Evolutionary conservation across 2,329 filamentous ascomycete genomes (phyloP), one percentile per base, ranked within the genome.

Genomic region (Beauveria bassiana): DNA sequence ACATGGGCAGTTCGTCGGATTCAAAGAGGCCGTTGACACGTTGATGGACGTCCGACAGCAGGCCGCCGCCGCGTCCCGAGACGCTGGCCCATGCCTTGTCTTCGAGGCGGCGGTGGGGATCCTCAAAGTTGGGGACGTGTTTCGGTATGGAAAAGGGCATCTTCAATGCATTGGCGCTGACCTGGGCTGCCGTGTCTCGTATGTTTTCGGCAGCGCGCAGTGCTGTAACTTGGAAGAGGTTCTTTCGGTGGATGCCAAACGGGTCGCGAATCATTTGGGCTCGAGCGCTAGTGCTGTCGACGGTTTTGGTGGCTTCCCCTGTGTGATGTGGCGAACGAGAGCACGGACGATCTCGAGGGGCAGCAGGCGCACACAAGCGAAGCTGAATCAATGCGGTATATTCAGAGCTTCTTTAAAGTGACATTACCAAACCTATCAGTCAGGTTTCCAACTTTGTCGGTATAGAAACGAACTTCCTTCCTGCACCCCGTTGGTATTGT

Each of bases 1-100:
- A 99, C 89, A 98, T 93, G 51, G 95, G 95, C 65, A 99, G 78
- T 62, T 67, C 73, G 64, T 73, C 74, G 9, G 50, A 9, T 43
- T 86, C 84, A 64, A 93, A 86, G 63, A 92, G 81, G 62, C 79
- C 81, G 56, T 82, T 83, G 42, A 91, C 78, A 64, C 83, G 85
- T 67, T 83, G 82, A 54, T 87, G 79, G 45, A 91, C 79, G 53
- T 77, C 80, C 63, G 77, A 75, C 52, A 84, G 70, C 50, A 82
- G 73, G 58, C 74, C 71, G 31, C 67, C 68, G 55, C 65, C 68
- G 64, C 66, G 66, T 63, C 72, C 68, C 61, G 68, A 70, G 76
- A 70, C 68, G 75, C 78, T 64, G 74, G 80, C 80, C 88, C 89
- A 91, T 63, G 84, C 79, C 63, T 78, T 79, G 72, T 90, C 86